Conservation (phyloP, 768 basidiomycete genomes). For the Trichaptum fuscoviolaceum region DNA sequence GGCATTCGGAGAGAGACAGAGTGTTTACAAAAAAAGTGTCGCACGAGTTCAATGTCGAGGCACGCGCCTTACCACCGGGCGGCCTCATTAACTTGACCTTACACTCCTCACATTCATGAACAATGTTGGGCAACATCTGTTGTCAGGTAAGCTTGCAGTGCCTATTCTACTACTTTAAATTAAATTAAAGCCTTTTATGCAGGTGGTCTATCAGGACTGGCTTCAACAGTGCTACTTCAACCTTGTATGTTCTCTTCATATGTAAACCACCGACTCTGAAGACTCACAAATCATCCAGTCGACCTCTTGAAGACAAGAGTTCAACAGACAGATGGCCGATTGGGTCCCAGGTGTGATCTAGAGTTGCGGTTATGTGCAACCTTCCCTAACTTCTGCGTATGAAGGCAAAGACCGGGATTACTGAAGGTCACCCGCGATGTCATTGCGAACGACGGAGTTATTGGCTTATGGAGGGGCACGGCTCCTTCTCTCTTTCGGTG, state of each 20-base stretch:
- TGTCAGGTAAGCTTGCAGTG: conserved; percentile 43
- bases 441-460: conserved; percentile 53
- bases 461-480: conserved; percentile 88
- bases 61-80: not conserved
- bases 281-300: conserved; percentile 37
- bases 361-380: conserved; percentile 3
- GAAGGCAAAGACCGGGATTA: conserved; percentile 37
- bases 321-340: conserved; percentile 66
- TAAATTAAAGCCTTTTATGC: conserved; percentile 7
- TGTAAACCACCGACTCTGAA: not conserved
- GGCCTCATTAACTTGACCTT: not conserved
- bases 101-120: conserved; percentile 35
- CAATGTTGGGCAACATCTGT: conserved; percentile 62
- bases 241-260: conserved; percentile 47
- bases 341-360: conserved; percentile 32
- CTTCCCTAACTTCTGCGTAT: conserved; percentile 6
- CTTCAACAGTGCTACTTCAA: conserved; percentile 69
- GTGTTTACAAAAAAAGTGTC: not conserved
- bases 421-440: conserved; percentile 52
- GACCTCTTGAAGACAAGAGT: conserved; percentile 90
- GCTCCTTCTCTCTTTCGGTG: conserved; percentile 72
- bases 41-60: not conserved
- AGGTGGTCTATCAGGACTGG: conserved; percentile 79
- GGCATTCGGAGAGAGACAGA: not conserved
- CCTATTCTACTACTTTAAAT: not conserved